phyloP scores from a whole-genome alignment of 1,284 basidiomycete genomes.

The Boletus semigastroideus region DNA sequence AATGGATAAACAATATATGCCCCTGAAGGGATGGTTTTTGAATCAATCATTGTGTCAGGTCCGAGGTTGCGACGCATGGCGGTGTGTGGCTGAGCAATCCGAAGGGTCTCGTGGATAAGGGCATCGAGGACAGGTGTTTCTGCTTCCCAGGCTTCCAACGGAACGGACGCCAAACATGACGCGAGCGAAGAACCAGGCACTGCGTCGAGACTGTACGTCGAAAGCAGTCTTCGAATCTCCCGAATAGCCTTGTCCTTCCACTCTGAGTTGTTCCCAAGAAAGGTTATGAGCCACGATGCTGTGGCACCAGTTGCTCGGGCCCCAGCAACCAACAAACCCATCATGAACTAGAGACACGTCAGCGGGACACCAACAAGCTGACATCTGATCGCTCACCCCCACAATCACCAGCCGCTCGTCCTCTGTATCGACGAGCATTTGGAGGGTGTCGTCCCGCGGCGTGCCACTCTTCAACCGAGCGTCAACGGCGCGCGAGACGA shows the following conservation, averaged over 20 bases:
- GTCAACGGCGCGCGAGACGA: conserved; percentile 55
- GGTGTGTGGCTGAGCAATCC: conserved; percentile 72
- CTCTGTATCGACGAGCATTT: conserved; percentile 64
- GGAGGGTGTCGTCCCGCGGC: conserved; percentile 61
- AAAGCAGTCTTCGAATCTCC: conserved; percentile 64
- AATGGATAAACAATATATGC: conserved; percentile 75
- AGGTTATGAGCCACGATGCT: conserved; percentile 72
- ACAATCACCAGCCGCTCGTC: conserved; percentile 67
- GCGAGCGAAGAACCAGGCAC: conserved; percentile 38
- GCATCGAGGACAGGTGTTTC: conserved; percentile 67
- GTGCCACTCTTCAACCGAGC: conserved; percentile 54
- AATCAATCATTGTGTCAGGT: conserved; percentile 61
- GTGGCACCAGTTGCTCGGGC: conserved; percentile 74
- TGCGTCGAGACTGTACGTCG: conserved; percentile 38
- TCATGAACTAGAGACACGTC: conserved; percentile 58
- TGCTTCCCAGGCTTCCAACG: conserved; percentile 67
- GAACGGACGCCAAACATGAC: conserved; percentile 52
- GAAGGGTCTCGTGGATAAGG: conserved; percentile 69
- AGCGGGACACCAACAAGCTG: conserved; percentile 20
- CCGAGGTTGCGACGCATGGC: conserved; percentile 77
- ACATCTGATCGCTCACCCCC: conserved; percentile 48
- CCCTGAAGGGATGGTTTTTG: conserved; percentile 63
- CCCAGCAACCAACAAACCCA: conserved; percentile 73
- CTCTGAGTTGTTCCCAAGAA: conserved; percentile 59
- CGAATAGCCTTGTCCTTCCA: conserved; percentile 57